Base-by-base conservation (phyloP, 768 basidiomycete species). In the Lactifluus rugatus region DNA sequence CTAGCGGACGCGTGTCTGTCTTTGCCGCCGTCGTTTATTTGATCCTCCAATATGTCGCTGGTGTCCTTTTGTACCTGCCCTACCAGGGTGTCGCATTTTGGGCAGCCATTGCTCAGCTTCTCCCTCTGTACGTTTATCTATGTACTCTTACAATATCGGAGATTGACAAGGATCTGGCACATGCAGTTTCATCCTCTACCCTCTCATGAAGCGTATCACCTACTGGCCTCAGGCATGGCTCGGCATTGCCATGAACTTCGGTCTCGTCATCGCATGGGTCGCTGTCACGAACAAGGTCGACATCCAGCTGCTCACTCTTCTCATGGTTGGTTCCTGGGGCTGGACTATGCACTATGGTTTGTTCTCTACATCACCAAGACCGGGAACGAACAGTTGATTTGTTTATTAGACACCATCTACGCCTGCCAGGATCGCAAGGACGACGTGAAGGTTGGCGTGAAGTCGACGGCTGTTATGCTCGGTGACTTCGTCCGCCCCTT, bases 391-490 rank as follows among this genome's bases (percentile, higher is more conserved):
- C 13, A 31, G 16, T 52, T 64, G 45, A 58, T 44, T 13, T 10
- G 32, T 31, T 23, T 2, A 11, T 16, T 19, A 69, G 76, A 87
- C 67, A 84, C 84, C 3, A 82, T 85, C 55, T 91, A 91, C 66
- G 87, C 84, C 10, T 87, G 84, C 67, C 80, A 89, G 72, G 87
- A 91, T 67, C 83, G 85, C 52, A 70, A 75, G 56, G 88, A 89
- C 70, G 87, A 91, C 66, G 70, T 83, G 44, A 79, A 80, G 54
- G 82, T 81, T 57, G 84, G 84, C 19, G 82, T 89, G 23, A 81
- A 82, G 59, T 89, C 85, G 5, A 89, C 85, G 13, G 87, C 88
- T 0, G 78, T 89, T 44, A 75, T 87, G 17, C 87, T 86, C 64
- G 84, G 82, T n/a, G 70, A 75, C 6, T 76, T 79, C 67, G 81